Base-by-base conservation (phyloP, 192 early-diverging fungal genomes). In the Coemansia sp. region DNA sequence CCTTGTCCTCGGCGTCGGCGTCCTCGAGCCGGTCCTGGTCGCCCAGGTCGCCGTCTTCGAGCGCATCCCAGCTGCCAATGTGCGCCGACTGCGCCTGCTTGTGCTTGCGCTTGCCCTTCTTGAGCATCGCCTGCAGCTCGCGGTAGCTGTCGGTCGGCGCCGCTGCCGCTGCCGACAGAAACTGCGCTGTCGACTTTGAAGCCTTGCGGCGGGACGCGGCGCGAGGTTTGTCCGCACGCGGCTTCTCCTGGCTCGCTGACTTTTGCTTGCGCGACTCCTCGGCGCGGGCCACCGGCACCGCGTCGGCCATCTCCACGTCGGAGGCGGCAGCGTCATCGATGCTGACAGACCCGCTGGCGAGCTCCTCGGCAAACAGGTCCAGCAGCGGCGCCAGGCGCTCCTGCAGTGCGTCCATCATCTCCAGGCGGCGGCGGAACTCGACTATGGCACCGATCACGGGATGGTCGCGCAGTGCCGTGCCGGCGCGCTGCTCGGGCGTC, bases 381-480 rank as follows among this genome's bases (percentile, higher is more conserved):
- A 85, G 74, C 48, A 77, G 50, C 22, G 79, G 58, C 47, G 62
- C 55, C 47, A 84, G 67, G 42, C 81, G 80, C 38, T 67, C 79
- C 66, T 85, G 87, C 53, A 85, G 51, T 11, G 66, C 79, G 29
- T 90, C 88, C 50, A 90, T 58, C 44, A 84, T 81, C 48, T 84
- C 79, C 25, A 93, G 72, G n/a, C 89, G 62, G 21, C 82, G 82
- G 17, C 83, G 84, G 50, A 94, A 63, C 46, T 86, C 81, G 15
- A 86, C 81, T n/a, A 97, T 68, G 8, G 82, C 78, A 15, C 84
- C 82, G 47, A 91, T 86, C n/a, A 92, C 89, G 10, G 92, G 94
- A 64, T 97, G 94, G 36, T 83, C 71, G 21, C 81, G 85, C 21
- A 90, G 61, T 39, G 86, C 31, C 53, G 64, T n/a, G 17, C 58